These are phyloP conservation scores for Tagetes patula DNA, from an alignment of 129 eudicot species.

Conservation along the genomic window DNA sequence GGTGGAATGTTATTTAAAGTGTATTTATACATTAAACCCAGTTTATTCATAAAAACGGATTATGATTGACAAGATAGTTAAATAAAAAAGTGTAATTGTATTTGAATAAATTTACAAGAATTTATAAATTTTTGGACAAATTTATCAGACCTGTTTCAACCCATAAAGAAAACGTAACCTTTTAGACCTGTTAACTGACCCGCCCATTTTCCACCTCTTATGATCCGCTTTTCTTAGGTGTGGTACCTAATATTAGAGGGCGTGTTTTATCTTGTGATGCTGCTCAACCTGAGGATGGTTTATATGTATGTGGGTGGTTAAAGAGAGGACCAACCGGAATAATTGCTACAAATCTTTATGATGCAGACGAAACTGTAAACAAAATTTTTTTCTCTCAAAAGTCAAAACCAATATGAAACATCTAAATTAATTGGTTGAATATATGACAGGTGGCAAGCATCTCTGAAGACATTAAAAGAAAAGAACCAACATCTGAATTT, in stretches of 20 bases:
- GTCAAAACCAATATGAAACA: not conserved
- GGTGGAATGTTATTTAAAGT: not conserved
- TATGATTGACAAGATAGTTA: no score
- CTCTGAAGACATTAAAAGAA: conserved; percentile 56
- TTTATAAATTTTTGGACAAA: no score
- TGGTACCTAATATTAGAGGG: conserved; percentile 77
- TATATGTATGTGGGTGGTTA: conserved; percentile 97
- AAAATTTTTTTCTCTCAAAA: no score
- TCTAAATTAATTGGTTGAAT: conserved; percentile 29
- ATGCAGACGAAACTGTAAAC: not conserved
- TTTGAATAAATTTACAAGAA: no score
- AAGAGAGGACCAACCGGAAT: conserved; percentile 99
- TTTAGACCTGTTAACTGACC: not conserved
- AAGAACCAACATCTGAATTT: conserved; percentile 30
- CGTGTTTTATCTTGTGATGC: conserved; percentile 53
- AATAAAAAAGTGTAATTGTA: no score
- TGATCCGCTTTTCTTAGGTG: conserved; percentile 43
- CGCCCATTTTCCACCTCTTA: not conserved
- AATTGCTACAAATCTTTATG: conserved; percentile 64
- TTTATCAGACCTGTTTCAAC: no score
- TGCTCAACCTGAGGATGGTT: conserved; percentile 49
- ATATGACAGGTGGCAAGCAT: conserved; percentile 70
- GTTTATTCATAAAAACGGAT: not conserved
- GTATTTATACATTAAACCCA: no score
- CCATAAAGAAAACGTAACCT: no score